phyloP scores from a whole-genome alignment of 2,329 filamentous ascomycete species.

The Hymenoscyphus occultus region DNA sequence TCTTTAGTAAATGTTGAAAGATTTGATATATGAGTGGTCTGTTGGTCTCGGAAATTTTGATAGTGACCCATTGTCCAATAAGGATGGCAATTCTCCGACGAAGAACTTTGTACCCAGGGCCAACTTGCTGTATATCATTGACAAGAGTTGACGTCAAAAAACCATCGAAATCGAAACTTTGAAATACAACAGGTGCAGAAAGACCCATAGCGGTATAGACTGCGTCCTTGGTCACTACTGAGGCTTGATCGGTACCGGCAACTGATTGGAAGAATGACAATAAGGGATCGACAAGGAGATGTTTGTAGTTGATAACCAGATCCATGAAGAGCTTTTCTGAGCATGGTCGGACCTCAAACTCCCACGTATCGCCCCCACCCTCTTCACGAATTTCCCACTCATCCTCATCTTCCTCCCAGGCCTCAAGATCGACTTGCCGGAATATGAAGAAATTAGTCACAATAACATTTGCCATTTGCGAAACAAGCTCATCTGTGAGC shows the following conservation, averaged over 20 bases:
- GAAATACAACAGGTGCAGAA: conserved; percentile 71
- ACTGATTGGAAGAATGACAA: conserved; percentile 79
- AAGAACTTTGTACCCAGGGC: conserved; percentile 70
- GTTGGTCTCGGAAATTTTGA: conserved; percentile 68
- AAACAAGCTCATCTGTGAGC: conserved; percentile 72
- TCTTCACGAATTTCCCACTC: conserved; percentile 94
- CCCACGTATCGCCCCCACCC: conserved; percentile 78
- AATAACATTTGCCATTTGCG: conserved; percentile 78
- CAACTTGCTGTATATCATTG: conserved; percentile 67
- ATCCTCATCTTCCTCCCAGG: conserved; percentile 93
- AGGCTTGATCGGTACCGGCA: conserved; percentile 56
- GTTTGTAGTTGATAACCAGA: conserved; percentile 83
- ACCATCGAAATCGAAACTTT: conserved; percentile 76
- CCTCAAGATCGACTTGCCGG: conserved; percentile 76
- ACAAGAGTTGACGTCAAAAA: conserved; percentile 75
- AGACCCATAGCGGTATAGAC: conserved; percentile 92
- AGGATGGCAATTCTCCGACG: conserved; percentile 85
- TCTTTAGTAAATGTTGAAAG: conserved; percentile 80
- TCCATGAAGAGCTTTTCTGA: conserved; percentile 93
- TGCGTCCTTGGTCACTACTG: conserved; percentile 86
- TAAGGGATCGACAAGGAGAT: conserved; percentile 73
- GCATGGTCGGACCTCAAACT: conserved; percentile 89
- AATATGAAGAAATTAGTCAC: conserved; percentile 89
- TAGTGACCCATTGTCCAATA: conserved; percentile 82
- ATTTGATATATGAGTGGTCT: conserved; percentile 80